Evolutionary conservation across 805 yeast species (phyloP).

Genomic region (Ogataea paradorogensis): DNA sequence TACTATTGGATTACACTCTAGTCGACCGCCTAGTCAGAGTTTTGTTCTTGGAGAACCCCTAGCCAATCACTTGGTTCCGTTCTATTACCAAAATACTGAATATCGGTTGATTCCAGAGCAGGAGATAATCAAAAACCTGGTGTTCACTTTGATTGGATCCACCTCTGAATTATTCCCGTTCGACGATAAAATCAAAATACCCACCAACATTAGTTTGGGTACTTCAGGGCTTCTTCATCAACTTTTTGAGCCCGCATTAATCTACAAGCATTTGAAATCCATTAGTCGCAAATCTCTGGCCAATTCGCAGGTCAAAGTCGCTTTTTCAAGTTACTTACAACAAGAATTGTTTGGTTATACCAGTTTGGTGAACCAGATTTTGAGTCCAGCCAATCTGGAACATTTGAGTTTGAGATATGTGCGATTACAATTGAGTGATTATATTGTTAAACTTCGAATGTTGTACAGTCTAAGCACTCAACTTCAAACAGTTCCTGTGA

Average conservation of each 20-base stretch:
- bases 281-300: conserved; percentile 23
- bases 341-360: conserved; percentile 36
- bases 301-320: conserved; percentile 56
- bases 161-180: conserved; percentile 57
- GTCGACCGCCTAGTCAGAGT: conserved; percentile 13
- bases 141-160: conserved; percentile 58
- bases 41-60: conserved; percentile 24
- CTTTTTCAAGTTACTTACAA: conserved; percentile 51
- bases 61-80: conserved; percentile 30
- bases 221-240: conserved; percentile 52
- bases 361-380: conserved; percentile 35
- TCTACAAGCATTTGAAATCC: conserved; percentile 48
- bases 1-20: background rate
- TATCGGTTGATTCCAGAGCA: conserved; percentile 35
- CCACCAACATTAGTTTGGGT: conserved; percentile 53
- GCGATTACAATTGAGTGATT: conserved; percentile 43
- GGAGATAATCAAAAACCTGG: conserved; percentile 44
- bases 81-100: conserved; percentile 31
- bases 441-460: conserved; percentile 56
- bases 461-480: conserved; percentile 43
- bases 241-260: conserved; percentile 68
- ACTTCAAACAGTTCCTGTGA: conserved; percentile 36
- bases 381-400: conserved; percentile 27
- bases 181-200: conserved; percentile 41
- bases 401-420: conserved; percentile 33